Evolutionary conservation across 2,329 filamentous ascomycete species (phyloP).

Genomic region (Zymoseptoria passerinii): DNA sequence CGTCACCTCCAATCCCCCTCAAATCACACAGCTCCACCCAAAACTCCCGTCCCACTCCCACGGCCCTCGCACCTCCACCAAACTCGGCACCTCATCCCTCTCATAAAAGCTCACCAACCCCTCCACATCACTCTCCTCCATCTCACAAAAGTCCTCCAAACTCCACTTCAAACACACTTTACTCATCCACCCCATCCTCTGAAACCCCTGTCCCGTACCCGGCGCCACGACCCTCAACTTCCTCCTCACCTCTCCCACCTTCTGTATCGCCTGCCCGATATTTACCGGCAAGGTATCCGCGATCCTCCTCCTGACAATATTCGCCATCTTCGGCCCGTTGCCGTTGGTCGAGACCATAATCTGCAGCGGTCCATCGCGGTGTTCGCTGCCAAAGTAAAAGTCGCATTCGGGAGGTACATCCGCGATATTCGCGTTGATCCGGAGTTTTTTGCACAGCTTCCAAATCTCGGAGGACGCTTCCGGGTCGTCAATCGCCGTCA

Average conservation of each 20-base stretch:
- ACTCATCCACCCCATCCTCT: slow-evolving; percentile 93
- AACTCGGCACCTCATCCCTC: slow-evolving; percentile 36
- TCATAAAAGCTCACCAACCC: slow-evolving; percentile 68
- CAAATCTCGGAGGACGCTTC: slow-evolving; percentile 84
- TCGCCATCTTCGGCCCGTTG: slow-evolving; percentile 85
- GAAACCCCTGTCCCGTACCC: slow-evolving; percentile 62
- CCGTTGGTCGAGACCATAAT: slow-evolving; percentile 99
- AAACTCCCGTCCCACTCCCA: slow-evolving; percentile 42
- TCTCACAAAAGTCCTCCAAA: slow-evolving; percentile 72
- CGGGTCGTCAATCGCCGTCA: slow-evolving; percentile 89
- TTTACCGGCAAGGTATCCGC: slow-evolving; percentile 66
- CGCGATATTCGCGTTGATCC: slow-evolving; percentile 87
- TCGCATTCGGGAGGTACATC: slow-evolving; percentile 96
- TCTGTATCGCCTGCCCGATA: slow-evolving; percentile 75
- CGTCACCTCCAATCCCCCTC: not conserved
- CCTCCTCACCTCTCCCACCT: slow-evolving; percentile 69
- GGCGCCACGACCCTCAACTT: slow-evolving; percentile 74
- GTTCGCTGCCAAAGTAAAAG: slow-evolving; percentile 95
- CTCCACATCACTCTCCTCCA: slow-evolving; percentile 77
- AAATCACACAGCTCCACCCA: slow-evolving; percentile 32
- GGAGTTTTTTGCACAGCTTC: slow-evolving; percentile 80
- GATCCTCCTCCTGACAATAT: slow-evolving; percentile 75
- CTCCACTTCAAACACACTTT: slow-evolving; percentile 81
- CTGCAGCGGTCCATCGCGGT: slow-evolving; percentile 90
- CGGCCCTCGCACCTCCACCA: slow-evolving; percentile 36